phyloP scores from a whole-genome alignment of 495 filamentous ascomycete species.

The Penicillium samsonianum region DNA sequence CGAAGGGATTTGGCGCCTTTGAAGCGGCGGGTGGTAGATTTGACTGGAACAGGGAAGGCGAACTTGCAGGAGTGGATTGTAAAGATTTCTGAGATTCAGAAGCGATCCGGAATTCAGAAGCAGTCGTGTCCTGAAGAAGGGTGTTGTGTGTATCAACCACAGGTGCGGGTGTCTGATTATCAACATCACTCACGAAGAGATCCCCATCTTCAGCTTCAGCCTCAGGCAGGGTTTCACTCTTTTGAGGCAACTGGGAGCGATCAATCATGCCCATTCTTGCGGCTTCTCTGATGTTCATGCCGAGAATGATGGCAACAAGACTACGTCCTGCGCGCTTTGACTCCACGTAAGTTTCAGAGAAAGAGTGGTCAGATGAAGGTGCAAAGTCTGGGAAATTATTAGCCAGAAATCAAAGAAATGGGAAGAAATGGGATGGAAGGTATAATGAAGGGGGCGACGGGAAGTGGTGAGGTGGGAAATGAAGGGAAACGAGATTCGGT shows the following conservation, averaged over 20 bases:
- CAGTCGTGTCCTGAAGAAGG: not conserved
- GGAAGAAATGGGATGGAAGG: not conserved
- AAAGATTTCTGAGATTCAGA: constrained; percentile 18
- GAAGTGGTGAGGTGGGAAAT: not conserved
- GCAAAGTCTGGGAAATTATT: constrained; percentile 35
- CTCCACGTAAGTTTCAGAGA: constrained; percentile 53
- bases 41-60: constrained; percentile 15
- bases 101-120: constrained; percentile 5
- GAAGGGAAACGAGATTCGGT: not conserved
- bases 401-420: not conserved
- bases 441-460: not conserved
- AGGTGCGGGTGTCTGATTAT: constrained; percentile 30
- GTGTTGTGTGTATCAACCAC: constrained; percentile 10
- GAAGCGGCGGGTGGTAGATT: constrained; percentile 5
- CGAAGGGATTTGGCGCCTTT: constrained; percentile 18
- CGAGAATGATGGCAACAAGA: constrained; percentile 52
- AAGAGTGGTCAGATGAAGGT: constrained; percentile 51
- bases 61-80: constrained; percentile 11
- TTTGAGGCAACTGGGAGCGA: constrained; percentile 28
- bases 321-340: constrained; percentile 51
- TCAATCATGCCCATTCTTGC: constrained; percentile 50
- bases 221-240: constrained; percentile 5
- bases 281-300: constrained; percentile 51
- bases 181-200: constrained; percentile 48
- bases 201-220: constrained; percentile 34